phyloP scores from a whole-genome alignment of 345 rosid species.

The Passiflora organensis region DNA sequence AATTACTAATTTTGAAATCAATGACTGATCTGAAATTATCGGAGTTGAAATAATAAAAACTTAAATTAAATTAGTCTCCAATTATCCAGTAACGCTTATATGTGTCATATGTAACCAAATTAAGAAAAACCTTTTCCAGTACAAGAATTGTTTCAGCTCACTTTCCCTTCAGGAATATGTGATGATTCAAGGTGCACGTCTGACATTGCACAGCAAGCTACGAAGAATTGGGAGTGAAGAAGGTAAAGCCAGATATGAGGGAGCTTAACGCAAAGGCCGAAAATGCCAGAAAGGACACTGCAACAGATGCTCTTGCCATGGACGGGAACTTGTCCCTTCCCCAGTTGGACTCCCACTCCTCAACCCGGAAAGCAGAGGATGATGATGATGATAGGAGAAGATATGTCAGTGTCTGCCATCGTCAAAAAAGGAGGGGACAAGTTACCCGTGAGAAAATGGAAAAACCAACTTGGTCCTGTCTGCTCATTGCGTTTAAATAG shows the following conservation, averaged over 20 bases:
- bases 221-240: conserved; percentile 42
- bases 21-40: no score
- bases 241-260: conserved; percentile 58
- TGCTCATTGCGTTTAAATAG: no score
- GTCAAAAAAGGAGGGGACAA: background rate
- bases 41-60: no score
- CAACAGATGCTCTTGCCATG: conserved; percentile 71
- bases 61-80: no score
- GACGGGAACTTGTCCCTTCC: conserved; percentile 73
- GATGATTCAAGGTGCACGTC: no score
- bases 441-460: conserved; percentile 6
- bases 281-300: conserved; percentile 58
- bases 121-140: no score
- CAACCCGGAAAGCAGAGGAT: conserved; percentile 71
- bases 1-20: no score
- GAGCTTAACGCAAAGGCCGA: conserved; percentile 63
- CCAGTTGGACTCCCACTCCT: conserved; percentile 83
- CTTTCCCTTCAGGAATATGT: no score
- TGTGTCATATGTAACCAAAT: no score
- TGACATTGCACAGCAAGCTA: no score
- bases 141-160: no score
- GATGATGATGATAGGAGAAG: conserved; percentile 85
- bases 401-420: conserved; percentile 64
- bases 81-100: no score
- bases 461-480: background rate